Evolutionary conservation across 306 rosid species (phyloP).

Genomic region (Cicer judaicum): DNA sequence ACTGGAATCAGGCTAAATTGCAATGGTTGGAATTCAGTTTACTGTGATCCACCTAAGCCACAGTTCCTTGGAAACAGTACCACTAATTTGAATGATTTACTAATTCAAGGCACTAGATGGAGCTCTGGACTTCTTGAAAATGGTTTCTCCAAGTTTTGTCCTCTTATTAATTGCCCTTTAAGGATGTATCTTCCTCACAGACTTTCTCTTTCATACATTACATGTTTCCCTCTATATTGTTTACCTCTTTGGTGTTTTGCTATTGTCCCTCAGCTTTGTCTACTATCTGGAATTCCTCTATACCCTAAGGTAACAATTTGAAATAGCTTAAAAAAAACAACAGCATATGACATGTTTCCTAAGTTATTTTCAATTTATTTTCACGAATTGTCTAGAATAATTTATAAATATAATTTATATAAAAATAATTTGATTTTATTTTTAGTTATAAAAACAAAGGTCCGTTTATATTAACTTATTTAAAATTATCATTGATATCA

Average conservation of each 20-base stretch:
- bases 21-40: constrained; percentile 76
- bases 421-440: no score
- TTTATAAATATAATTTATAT: no score
- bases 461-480: accelerated
- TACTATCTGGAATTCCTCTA: constrained; percentile 58
- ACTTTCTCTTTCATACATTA: constrained; percentile 52
- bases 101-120: constrained; percentile 74
- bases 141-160: constrained; percentile 57
- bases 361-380: no score
- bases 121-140: constrained; percentile 63
- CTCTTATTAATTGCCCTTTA: constrained; percentile 53
- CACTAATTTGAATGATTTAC: constrained; percentile 60
- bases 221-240: constrained; percentile 54
- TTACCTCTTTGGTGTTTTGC: constrained; percentile 65
- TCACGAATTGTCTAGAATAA: accelerated
- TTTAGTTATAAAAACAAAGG: no score
- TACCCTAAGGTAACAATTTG: constrained; percentile 71
- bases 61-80: constrained; percentile 68
- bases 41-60: constrained; percentile 59
- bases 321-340: no score
- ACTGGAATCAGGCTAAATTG: constrained; percentile 64
- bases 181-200: constrained; percentile 53
- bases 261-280: constrained; percentile 67
- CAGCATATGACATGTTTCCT: no score
- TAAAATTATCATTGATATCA: no score